phyloP scores from a whole-genome alignment of 1,284 basidiomycete genomes.

The Ustilago bromivora region DNA sequence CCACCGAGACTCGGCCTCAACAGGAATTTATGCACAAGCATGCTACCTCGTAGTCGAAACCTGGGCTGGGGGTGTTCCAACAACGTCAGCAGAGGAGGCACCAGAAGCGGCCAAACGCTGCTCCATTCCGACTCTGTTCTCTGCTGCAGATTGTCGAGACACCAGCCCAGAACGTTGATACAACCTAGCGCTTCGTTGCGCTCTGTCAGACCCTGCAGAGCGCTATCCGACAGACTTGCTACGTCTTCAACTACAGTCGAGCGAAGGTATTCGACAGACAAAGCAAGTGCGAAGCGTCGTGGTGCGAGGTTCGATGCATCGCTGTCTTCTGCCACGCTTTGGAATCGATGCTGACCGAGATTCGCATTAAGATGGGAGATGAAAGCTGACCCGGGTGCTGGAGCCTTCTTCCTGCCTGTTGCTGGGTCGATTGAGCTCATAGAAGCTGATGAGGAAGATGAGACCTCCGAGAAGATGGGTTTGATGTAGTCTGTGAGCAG shows the following conservation, averaged over 20 bases:
- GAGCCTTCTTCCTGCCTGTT: constrained; percentile 29
- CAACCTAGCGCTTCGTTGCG: constrained; percentile 41
- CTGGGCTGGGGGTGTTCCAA: constrained; percentile 40
- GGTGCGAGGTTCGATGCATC: constrained; percentile 25
- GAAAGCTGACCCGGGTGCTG: constrained; percentile 11
- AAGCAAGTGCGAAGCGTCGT: constrained; percentile 5
- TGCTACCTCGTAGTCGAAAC: constrained; percentile 22
- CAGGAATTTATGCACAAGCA: constrained; percentile 16
- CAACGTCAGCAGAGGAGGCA: constrained; percentile 43
- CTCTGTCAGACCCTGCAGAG: background rate
- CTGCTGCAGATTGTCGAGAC: constrained; percentile 16
- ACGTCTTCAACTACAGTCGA: no score
- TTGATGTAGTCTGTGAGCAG: constrained; percentile 40
- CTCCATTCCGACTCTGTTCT: constrained; percentile 31
- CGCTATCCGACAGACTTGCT: background rate
- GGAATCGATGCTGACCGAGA: constrained; percentile 34
- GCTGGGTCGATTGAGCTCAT: constrained; percentile 17
- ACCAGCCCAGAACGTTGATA: constrained; percentile 32
- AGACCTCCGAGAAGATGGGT: constrained; percentile 29
- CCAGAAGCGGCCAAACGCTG: constrained; percentile 29
- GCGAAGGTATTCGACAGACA: background rate
- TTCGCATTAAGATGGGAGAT: constrained; percentile 28
- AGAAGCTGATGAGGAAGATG: constrained; percentile 18
- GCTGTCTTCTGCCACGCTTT: constrained; percentile 22
- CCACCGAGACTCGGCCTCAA: background rate